Percentiles rank a stretch among this genome's conserved stretches.
phyloP scores from a whole-genome alignment of 83 land plant species.

The Larix sibirica region DNA sequence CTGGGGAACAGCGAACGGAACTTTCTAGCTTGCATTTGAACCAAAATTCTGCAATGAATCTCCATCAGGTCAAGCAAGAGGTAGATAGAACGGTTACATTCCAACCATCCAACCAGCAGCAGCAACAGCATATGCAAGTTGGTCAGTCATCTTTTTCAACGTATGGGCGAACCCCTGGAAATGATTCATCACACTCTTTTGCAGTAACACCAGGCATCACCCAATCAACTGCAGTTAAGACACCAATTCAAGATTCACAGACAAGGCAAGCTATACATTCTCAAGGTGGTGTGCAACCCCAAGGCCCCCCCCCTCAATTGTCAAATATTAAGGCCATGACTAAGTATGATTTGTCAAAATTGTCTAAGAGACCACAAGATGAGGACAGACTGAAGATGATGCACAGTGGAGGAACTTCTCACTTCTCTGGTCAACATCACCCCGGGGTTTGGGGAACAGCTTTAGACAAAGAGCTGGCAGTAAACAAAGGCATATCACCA shows the following conservation, averaged over 20 bases:
- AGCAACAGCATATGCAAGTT: constrained; percentile 44
- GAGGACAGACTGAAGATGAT: constrained; percentile 25
- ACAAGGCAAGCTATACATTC: constrained; percentile 29
- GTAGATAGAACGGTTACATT: constrained; percentile 25
- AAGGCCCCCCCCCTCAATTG: constrained; percentile 22
- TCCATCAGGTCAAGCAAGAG: constrained; percentile 28
- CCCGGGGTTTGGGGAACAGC: constrained; percentile 34
- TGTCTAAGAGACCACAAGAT: constrained; percentile 32
- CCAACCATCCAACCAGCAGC: constrained; percentile 45
- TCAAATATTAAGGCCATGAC: constrained; percentile 24
- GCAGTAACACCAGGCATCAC: constrained; percentile 31
- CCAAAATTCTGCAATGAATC: constrained; percentile 26
- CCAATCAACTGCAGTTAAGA: constrained; percentile 29
- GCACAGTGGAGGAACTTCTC: constrained; percentile 38
- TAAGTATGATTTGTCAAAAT: constrained; percentile 41
- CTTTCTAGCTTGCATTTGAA: constrained; percentile 23
- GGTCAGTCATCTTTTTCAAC: constrained; percentile 40
- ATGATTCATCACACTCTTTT: constrained; percentile 28
- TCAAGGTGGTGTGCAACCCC: constrained; percentile 32
- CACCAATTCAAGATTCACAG: constrained; percentile 50
- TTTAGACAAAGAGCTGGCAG: constrained; percentile 34
- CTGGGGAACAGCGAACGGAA: constrained; percentile 25
- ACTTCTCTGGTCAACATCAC: constrained; percentile 34
- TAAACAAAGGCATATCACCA: constrained; percentile 12
- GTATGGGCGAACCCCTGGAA: constrained; percentile 39